Base-by-base conservation (phyloP, 148 eudicot species). In the Chenopodium quinoa region DNA sequence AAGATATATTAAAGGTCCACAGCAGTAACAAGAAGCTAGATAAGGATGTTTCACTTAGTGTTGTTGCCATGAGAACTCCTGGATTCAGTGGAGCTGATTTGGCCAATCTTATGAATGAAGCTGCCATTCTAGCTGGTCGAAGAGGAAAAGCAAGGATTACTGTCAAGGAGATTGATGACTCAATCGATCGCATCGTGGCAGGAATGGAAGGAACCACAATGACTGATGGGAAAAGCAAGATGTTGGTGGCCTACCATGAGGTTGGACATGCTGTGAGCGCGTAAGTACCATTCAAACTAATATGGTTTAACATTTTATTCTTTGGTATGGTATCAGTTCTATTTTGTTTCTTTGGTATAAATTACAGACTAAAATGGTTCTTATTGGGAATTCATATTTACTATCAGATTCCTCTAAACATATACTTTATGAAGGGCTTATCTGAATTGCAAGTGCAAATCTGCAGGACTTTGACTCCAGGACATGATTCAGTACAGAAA, bases 51-150 rank as follows among this genome's bases (percentile, higher is more conserved):
- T 87, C 91, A 72, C 86, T 91, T 0, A 81, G 88, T 87, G 89
- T 90, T 44, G 86, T 94, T 68, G 98, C 95, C 50, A 90, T 91
- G 95, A 85, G 93, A 80, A 94, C 98, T 11, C 90, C 95, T 2
- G 95, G 98, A 12, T 94, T 94, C 73, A 93, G 95, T 80, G 97
- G 98, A 67, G 97, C 97, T 19, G 97, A 94, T 71, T 83, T 93
- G 29, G 95, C 95, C 10, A 94, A 94, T 85, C 93, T 94, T 58
- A 87, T 92, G 97, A 94, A 94, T 47, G 97, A 94, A 82, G 95
- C 97, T 5, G 98, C 98, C 29, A 90, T 94, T 86, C 95, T 94
- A 66, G 97, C 95, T 74, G 98, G 93, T 16, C 84, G 97, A 70
- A 90, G 98, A 84, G 98, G 93, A 22, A 92, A 90, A 77, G 90